These are phyloP conservation scores for Leptographium wingfieldii DNA, from an alignment of 2,329 filamentous ascomycete species.

Conservation along the genomic window DNA sequence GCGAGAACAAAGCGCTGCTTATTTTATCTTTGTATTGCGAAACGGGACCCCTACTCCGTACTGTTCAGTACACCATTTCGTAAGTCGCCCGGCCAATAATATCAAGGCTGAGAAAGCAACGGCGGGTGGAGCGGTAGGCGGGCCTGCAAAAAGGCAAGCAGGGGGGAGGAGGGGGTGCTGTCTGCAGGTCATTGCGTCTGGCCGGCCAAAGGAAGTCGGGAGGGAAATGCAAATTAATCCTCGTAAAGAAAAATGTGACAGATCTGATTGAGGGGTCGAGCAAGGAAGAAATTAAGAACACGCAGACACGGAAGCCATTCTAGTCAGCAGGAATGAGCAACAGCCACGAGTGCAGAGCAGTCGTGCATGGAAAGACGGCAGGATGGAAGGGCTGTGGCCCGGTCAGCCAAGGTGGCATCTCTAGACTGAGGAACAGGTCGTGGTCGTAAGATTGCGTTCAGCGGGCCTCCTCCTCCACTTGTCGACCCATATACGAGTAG, in stretches of 20 bases:
- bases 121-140: constrained; percentile 10
- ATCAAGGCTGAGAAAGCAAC: not conserved
- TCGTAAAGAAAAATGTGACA: constrained; percentile 5
- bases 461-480: not conserved
- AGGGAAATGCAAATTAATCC: not conserved
- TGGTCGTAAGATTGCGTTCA: not conserved
- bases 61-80: not conserved
- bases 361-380: not conserved
- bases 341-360: not conserved
- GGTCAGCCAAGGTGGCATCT: not conserved
- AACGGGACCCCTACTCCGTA: not conserved
- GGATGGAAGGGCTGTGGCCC: not conserved
- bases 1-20: not conserved
- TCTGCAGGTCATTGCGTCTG: constrained; percentile 5
- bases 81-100: not conserved
- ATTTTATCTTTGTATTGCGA: not conserved
- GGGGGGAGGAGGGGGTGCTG: not conserved
- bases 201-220: constrained; percentile 2
- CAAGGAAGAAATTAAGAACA: not conserved
- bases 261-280: constrained; percentile 1
- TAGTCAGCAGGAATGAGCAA: not conserved
- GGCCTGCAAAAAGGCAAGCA: constrained; percentile 2
- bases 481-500: not conserved
- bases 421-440: not conserved
- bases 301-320: not conserved